phyloP scores from a whole-genome alignment of 148 eudicot species.

The Dysphania ambrosioides region DNA sequence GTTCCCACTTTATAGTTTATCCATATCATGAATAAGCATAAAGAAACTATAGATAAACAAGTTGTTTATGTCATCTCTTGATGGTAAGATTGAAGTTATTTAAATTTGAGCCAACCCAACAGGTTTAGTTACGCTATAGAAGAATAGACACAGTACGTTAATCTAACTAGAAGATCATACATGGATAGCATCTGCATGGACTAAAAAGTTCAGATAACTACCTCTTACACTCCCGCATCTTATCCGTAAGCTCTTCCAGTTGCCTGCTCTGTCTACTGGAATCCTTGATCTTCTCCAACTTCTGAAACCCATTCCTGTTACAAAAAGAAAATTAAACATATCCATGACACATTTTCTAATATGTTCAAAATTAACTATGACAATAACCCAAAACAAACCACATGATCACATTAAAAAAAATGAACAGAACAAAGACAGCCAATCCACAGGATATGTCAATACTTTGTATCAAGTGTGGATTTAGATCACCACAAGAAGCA shows the following conservation, averaged over 20 bases:
- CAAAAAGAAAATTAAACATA: slow-evolving; percentile 4
- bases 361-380: not conserved
- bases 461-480: not conserved
- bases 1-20: not conserved
- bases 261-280: slow-evolving; percentile 82
- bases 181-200: no score
- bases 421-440: not conserved
- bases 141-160: no score
- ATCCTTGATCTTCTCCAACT: slow-evolving; percentile 94
- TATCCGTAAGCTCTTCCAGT: slow-evolving; percentile 92
- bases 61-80: not conserved
- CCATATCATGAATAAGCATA: slow-evolving; percentile 9
- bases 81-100: no score
- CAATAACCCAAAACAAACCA: not conserved
- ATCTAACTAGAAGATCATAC: not conserved
- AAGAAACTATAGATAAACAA: not conserved
- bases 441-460: no score
- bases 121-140: not conserved
- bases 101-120: no score
- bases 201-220: slow-evolving; percentile 19
- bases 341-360: not conserved
- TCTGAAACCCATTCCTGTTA: slow-evolving; percentile 92
- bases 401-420: not conserved
- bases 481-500: not conserved
- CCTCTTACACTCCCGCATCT: slow-evolving; percentile 99